These are phyloP conservation scores for Crithidia bombi DNA, from an alignment of 208 protist genomes.

Conservation along the genomic window DNA sequence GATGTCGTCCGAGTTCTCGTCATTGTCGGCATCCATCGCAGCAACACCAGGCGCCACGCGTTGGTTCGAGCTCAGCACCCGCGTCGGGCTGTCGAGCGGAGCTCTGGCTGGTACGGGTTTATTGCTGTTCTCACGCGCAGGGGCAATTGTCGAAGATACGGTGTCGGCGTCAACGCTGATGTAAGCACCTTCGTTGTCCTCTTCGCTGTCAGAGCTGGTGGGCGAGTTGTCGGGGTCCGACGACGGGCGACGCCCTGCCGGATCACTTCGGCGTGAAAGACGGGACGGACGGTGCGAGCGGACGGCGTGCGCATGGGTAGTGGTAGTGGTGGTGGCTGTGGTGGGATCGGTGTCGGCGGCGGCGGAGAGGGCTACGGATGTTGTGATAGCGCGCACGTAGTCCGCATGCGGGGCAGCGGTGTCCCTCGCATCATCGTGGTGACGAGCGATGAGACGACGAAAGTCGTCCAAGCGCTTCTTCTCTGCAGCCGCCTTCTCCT, in stretches of 20 bases:
- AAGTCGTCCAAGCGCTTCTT: conserved; percentile 82
- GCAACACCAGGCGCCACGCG: conserved; percentile 2
- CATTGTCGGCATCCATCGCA: background rate
- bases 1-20: conserved; percentile 25
- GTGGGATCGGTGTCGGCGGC: conserved; percentile 15
- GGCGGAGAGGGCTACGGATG: conserved; percentile 16
- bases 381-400: conserved; percentile 38
- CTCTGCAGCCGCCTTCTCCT: conserved; percentile 43
- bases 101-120: background rate
- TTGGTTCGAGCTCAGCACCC: conserved; percentile 35
- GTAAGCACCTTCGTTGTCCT: background rate
- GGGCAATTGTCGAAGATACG: background rate
- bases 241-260: background rate
- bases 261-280: background rate
- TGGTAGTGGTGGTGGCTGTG: background rate
- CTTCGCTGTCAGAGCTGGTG: conserved; percentile 32
- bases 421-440: conserved; percentile 4
- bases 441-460: conserved; percentile 52
- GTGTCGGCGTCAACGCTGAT: background rate
- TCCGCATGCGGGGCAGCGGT: conserved; percentile 16
- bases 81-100: conserved; percentile 1
- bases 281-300: background rate
- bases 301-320: background rate
- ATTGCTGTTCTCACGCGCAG: conserved; percentile 1
- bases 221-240: conserved; percentile 34